Conservation (phyloP, 139 green algal genomes). For the Chlorella sp. region DNA sequence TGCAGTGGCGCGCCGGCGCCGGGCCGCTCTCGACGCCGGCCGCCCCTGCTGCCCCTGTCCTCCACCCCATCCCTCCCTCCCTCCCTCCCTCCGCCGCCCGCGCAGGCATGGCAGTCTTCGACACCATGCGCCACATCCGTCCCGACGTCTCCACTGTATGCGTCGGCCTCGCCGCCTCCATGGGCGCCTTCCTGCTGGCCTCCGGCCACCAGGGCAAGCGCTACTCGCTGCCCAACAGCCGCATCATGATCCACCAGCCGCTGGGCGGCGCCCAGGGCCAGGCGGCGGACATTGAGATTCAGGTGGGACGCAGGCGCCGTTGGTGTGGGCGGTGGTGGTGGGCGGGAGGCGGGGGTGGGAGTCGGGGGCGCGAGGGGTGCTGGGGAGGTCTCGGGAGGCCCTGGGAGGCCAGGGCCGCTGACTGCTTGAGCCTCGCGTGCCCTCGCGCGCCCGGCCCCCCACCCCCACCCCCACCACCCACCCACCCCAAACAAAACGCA, state of each 20-base stretch:
- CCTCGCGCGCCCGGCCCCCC: not conserved
- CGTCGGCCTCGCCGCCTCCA: conserved; percentile 97
- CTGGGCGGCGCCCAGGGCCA: conserved; percentile 98
- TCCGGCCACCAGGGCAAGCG: conserved; percentile 95
- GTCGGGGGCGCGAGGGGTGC: no score
- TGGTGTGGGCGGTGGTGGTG: no score
- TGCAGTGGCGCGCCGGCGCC: no score
- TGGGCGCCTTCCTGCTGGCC: conserved; percentile 97
- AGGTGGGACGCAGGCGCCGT: no score
- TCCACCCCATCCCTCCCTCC: not conserved
- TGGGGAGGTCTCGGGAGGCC: no score
- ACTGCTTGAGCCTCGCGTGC: no score
- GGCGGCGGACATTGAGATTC: conserved; percentile 99
- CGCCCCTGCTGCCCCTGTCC: not conserved
- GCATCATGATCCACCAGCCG: conserved; percentile 99
- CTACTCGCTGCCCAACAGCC: conserved; percentile 95
- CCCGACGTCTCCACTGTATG: conserved; percentile 97
- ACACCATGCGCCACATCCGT: conserved; percentile 98
- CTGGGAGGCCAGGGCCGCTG: no score
- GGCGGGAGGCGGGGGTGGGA: no score
- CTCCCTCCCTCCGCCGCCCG: not conserved
- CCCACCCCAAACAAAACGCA: not conserved
- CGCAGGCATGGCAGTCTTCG: conserved; percentile 98
- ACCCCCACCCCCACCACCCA: not conserved
- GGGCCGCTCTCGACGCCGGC: not conserved